phyloP scores from a whole-genome alignment of 805 yeast species.

The Lipomyces kockii region DNA sequence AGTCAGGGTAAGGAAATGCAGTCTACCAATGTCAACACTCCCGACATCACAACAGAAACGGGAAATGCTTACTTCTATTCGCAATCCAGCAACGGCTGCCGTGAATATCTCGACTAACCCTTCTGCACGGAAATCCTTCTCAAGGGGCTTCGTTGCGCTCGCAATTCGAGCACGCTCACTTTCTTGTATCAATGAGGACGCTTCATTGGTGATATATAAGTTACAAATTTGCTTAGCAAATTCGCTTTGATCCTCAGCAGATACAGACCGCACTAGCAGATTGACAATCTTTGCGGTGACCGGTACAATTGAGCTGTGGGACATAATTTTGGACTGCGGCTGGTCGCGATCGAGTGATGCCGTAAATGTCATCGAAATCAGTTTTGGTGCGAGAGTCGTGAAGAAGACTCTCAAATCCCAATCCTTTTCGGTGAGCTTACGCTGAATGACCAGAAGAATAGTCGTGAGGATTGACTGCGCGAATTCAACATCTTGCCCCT shows the following conservation, averaged over 20 bases:
- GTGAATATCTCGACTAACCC: constrained; percentile 28
- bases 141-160: constrained; percentile 21
- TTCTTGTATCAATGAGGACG: constrained; percentile 22
- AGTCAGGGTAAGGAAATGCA: constrained; percentile 15
- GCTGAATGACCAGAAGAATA: constrained; percentile 40
- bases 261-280: constrained; percentile 37
- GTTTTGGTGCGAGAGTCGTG: constrained; percentile 34
- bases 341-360: constrained; percentile 19
- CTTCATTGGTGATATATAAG: constrained; percentile 19
- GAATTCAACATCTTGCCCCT: constrained; percentile 24
- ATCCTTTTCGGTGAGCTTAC: constrained; percentile 26
- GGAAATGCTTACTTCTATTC: constrained; percentile 7
- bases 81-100: constrained; percentile 29
- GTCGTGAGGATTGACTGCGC: constrained; percentile 41
- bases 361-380: constrained; percentile 29
- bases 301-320: constrained; percentile 29
- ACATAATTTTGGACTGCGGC: constrained; percentile 5
- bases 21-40: background rate
- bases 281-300: constrained; percentile 38
- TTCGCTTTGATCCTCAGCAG: constrained; percentile 25
- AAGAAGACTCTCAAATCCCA: constrained; percentile 38
- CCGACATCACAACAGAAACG: background rate
- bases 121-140: background rate
- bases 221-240: constrained; percentile 28
- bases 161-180: constrained; percentile 16